Conservation (phyloP, 345 rosid genomes). For the Heritiera fomes region DNA sequence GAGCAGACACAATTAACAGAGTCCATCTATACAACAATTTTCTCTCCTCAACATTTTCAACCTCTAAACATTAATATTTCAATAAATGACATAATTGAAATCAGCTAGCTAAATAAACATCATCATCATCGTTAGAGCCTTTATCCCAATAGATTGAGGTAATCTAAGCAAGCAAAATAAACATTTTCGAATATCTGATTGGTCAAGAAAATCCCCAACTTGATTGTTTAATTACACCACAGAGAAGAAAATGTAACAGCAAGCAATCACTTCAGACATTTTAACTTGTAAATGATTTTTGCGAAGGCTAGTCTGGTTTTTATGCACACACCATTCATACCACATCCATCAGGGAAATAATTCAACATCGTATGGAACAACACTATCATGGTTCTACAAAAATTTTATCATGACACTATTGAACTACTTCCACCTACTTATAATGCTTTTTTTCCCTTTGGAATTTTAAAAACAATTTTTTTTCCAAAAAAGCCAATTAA, state of each 20-base stretch:
- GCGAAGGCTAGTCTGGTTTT: not conserved
- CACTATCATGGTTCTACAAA: not conserved
- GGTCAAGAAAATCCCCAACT: not conserved
- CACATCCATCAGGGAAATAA: conserved; percentile 1
- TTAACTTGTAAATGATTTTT: not conserved
- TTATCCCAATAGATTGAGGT: no score
- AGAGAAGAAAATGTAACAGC: not conserved
- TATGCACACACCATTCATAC: not conserved
- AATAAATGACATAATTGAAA: not conserved
- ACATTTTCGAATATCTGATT: not conserved
- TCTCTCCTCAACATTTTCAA: not conserved
- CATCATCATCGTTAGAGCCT: no score
- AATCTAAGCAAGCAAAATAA: no score
- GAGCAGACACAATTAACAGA: not conserved
- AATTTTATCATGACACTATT: not conserved
- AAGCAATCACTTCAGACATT: not conserved
- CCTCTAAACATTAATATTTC: not conserved
- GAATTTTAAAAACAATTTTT: not conserved
- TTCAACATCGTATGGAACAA: not conserved
- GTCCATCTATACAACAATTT: not conserved
- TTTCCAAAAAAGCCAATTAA: conserved; percentile 6
- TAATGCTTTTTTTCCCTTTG: not conserved
- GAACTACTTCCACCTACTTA: not conserved
- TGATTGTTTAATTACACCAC: not conserved
- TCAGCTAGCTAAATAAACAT: not conserved